These are phyloP conservation scores for Lecanosticta acicola DNA, from an alignment of 2,329 filamentous ascomycete species.

Conservation along the genomic window DNA sequence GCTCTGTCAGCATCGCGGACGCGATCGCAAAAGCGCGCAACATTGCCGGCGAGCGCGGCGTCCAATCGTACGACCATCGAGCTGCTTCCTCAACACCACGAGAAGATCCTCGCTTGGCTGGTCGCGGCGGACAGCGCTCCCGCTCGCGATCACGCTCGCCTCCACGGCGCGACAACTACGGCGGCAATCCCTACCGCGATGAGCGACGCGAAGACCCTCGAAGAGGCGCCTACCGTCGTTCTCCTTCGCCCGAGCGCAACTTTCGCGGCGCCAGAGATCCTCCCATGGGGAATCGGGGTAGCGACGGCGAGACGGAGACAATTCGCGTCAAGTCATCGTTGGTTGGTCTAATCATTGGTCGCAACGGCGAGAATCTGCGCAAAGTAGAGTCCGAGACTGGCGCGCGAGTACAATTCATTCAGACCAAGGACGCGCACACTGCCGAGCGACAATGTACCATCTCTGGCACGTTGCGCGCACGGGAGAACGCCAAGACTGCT, in stretches of 20 bases:
- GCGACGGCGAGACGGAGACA: slow-evolving; percentile 67
- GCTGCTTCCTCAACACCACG: slow-evolving; percentile 21
- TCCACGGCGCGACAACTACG: slow-evolving; percentile 60
- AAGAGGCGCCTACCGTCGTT: slow-evolving; percentile 57
- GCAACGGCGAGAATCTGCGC: slow-evolving; percentile 81
- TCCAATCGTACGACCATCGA: slow-evolving; percentile 43
- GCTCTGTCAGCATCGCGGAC: slow-evolving; percentile 76
- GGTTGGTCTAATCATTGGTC: slow-evolving; percentile 84
- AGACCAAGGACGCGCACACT: slow-evolving; percentile 64
- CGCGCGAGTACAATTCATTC: slow-evolving; percentile 82
- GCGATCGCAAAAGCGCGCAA: slow-evolving; percentile 79
- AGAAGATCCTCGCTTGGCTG: slow-evolving; percentile 45
- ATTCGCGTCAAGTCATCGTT: slow-evolving; percentile 82
- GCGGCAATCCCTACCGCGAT: slow-evolving; percentile 69
- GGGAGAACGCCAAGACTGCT: slow-evolving; percentile 71
- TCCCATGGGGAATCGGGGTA: slow-evolving; percentile 32
- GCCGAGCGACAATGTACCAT: slow-evolving; percentile 80
- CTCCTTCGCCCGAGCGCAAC: slow-evolving; percentile 57
- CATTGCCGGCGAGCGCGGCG: slow-evolving; percentile 72
- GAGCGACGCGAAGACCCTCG: slow-evolving; percentile 68
- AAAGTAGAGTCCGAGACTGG: slow-evolving; percentile 77
- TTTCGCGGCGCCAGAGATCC: slow-evolving; percentile 26
- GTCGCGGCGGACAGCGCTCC: slow-evolving; percentile 56
- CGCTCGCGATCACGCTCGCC: slow-evolving; percentile 67
- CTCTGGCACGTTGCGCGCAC: slow-evolving; percentile 63